Base-by-base conservation (phyloP, 331 rosid species). In the Prunus yedoensis region DNA sequence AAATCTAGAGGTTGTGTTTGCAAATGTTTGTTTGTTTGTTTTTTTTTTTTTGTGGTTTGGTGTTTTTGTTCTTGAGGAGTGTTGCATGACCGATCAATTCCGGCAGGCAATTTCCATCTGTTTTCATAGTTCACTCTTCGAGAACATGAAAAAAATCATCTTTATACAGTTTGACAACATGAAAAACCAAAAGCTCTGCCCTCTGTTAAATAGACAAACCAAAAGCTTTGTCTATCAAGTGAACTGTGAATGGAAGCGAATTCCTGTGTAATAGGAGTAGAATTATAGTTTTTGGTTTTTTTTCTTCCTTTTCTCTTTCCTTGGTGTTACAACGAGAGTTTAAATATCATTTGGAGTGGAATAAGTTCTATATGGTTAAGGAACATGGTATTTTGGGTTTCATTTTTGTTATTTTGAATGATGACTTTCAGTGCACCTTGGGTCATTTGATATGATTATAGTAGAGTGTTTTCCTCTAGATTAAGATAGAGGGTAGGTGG, bases 321-420 rank as follows among this genome's bases (percentile, higher is more conserved):
- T 6, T 56, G 18, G 23, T 15, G 11, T 62, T 59, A 21, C 35
- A 13, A 28, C 12, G 3, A 59, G 38, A 25, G 10, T 16, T 52
- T 52, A 23, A 23, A 58, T 58, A 63, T 35, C 68, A 25, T 32
- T 63, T 28, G 3, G 15, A 35, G 27, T 63, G 68, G 68, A 17
- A 30, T 14, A 13, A 8, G 47, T 8, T 35, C 3, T 35, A 9
- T 63, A 35, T 30, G 16, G 23, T 63, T 30, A 58, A 58, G 16
- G 64, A 58, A 58, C 57, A 52, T 58, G 35, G 64, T 58, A 30
- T 58, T 21, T 21, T 58, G 64, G 64, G 64, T 23, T 52, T 58
- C 16, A 12, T 0, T 58, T 21, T 58, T 58, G 64, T 23, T 52
- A 16, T 52, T 52, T 52, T 52, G 57, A 17, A 16, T 52, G 57